Conservation (phyloP, 2,329 filamentous ascomycete species). For the Penicillium brevicompactum region DNA sequence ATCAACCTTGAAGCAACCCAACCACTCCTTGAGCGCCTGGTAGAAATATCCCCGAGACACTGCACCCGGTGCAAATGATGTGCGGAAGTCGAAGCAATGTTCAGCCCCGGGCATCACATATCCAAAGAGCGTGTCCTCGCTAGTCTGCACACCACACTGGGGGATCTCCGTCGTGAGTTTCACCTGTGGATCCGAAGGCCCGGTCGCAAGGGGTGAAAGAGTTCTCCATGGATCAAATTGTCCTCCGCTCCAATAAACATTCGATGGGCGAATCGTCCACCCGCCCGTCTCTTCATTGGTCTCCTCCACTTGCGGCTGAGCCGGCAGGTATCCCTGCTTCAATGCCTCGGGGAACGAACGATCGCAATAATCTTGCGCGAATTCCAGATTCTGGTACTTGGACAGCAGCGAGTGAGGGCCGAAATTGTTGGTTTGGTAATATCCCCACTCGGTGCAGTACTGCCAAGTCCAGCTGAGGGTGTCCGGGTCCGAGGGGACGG, state of each 20-base stretch:
- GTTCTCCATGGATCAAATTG: constrained; percentile 58
- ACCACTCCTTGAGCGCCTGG: constrained; percentile 49
- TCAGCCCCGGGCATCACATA: constrained; percentile 48
- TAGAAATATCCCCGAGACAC: constrained; percentile 42
- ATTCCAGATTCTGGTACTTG: constrained; percentile 48
- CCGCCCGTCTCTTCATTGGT: constrained; percentile 52
- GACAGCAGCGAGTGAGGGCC: constrained; percentile 52
- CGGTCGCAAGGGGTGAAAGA: constrained; percentile 46
- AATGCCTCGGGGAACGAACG: constrained; percentile 51
- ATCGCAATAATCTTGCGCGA: constrained; percentile 50
- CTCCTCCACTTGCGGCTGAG: constrained; percentile 39
- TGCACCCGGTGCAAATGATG: constrained; percentile 33
- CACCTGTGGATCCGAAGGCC: constrained; percentile 45
- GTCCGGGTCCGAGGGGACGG: constrained; percentile 36
- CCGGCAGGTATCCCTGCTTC: constrained; percentile 43
- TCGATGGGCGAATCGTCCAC: constrained; percentile 55
- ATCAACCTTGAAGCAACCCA: constrained; percentile 41
- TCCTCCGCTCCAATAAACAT: constrained; percentile 54
- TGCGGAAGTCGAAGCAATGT: constrained; percentile 54
- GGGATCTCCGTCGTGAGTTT: constrained; percentile 45
- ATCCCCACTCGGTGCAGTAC: constrained; percentile 57
- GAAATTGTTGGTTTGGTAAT: constrained; percentile 52
- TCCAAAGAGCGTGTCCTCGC: constrained; percentile 48
- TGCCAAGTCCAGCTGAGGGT: constrained; percentile 54
- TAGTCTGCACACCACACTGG: constrained; percentile 43